These are phyloP conservation scores for Phoma sp. DNA, from an alignment of 2,329 filamentous ascomycete genomes.

Conservation along the genomic window DNA sequence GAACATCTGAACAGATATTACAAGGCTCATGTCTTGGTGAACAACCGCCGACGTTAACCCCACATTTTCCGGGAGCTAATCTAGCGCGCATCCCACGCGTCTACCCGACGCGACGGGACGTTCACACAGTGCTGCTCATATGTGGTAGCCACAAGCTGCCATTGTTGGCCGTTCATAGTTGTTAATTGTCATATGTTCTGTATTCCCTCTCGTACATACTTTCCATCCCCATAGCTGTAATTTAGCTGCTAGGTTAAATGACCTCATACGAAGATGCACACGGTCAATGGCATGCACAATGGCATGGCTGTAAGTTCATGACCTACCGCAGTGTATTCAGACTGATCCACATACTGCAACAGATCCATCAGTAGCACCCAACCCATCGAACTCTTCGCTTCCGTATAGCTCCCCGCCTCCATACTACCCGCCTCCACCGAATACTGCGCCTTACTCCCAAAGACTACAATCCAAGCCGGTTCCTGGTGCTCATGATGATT, in stretches of 20 bases:
- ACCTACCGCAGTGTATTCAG: neutral
- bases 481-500: neutral
- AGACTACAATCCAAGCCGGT: neutral
- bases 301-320: neutral
- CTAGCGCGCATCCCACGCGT: conserved; percentile 11
- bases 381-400: neutral
- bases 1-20: neutral
- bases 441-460: neutral
- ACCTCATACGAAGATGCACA: neutral
- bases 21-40: neutral
- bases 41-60: neutral
- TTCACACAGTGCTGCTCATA: neutral
- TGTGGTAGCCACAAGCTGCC: neutral
- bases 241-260: neutral
- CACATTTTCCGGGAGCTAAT: conserved; percentile 1
- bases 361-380: neutral
- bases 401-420: neutral
- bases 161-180: neutral
- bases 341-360: neutral
- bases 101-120: neutral
- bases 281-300: neutral
- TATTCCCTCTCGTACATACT: neutral
- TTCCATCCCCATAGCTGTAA: neutral
- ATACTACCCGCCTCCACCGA: neutral
- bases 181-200: neutral